Percentiles rank a stretch among this genome's conserved stretches.
These are phyloP conservation scores for Trichophyton equinum DNA, from an alignment of 2,329 filamentous ascomycete genomes.

Conservation along the genomic window DNA sequence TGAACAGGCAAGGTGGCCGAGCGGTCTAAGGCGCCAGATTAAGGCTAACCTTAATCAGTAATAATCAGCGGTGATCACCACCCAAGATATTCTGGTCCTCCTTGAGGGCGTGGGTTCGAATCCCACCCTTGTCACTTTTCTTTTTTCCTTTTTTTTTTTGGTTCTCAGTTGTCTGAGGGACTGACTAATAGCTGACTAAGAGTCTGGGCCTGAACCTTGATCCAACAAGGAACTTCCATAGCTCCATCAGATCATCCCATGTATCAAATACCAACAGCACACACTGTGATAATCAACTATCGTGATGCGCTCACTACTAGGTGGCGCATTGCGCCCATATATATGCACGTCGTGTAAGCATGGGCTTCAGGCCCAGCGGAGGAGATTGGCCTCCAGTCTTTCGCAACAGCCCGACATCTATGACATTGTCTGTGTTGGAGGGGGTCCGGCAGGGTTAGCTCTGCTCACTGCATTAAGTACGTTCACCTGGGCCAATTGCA, in stretches of 20 bases:
- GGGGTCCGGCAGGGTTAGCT: slow-evolving; percentile 78
- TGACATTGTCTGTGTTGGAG: slow-evolving; percentile 84
- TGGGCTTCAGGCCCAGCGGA: slow-evolving; percentile 17
- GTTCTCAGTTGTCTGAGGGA: too few relatives aligned
- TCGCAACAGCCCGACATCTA: slow-evolving; percentile 56
- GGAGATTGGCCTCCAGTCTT: slow-evolving; percentile 25
- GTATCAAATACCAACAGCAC: background rate
- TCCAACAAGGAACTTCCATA: background rate
- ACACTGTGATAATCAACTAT: background rate
- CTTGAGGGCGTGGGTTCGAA: slow-evolving; percentile 2
- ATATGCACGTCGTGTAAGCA: slow-evolving; percentile 30
- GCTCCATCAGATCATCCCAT: background rate
- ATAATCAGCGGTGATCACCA: background rate
- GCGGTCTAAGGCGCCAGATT: slow-evolving; percentile 5
- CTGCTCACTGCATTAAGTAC: slow-evolving; percentile 64
- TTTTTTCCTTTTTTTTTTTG: background rate
- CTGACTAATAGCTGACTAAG: background rate
- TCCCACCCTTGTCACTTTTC: background rate
- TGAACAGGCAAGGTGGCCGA: slow-evolving; percentile 4
- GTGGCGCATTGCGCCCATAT: slow-evolving; percentile 26
- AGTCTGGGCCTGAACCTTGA: background rate
- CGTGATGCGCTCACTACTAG: slow-evolving; percentile 25
- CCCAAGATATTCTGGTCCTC: slow-evolving; percentile 1
- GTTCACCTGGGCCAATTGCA: slow-evolving; percentile 15
- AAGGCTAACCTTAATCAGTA: slow-evolving; percentile 2